Evolutionary conservation across 441 rosid species (phyloP), one percentile per base, ranked within the genome.

Genomic region (Erodium texanum): DNA sequence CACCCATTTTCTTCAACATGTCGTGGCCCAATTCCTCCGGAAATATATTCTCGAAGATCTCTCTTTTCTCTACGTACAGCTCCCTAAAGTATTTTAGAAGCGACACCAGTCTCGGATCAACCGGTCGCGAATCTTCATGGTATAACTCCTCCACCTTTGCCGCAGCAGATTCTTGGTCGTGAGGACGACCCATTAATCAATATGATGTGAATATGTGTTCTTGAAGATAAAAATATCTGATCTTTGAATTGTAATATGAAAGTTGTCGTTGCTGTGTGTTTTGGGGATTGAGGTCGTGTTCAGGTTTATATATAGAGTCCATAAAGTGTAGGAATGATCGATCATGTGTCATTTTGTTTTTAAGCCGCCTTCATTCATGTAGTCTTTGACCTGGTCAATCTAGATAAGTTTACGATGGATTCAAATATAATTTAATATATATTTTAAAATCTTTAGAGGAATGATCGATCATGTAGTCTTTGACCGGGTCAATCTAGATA

Each of bases 1-100:
- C n/a, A n/a, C 65, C 72, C 20, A 77, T 34, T 64, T 74, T 73
- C 50, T 50, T 58, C n/a, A 34, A 67, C 38, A 76, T 27, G 41
- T 74, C 81, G 0, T 16, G 19, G 4, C 61, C 71, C 15, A 72
- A 70, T 45, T 69, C 75, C 29, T 75, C 74, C 0, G 80, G 77
- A 64, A 80, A 78, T 5, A 76, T 43, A 32, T 76, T 65, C 68
- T 69, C 62, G 61, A 80, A 71, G 66, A 79, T 36, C 24, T 75
- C 81, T 10, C 41, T 38, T 62, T 69, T 77, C 7, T 70, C 69
- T 5, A 34, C 27, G 3, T 73, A 79, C n/a, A 82, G 70, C 16
- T 82, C 75, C 56, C 75, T 66, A 64, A 75, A 71, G 63, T 69
- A 71, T 50, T 70, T 75, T 23, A 75, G 11, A 73, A 79, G 43